Evolutionary conservation across 1,284 basidiomycete genomes (phyloP), one percentile per base, ranked within the genome.

Genomic region (Leccinum angustisporum): DNA sequence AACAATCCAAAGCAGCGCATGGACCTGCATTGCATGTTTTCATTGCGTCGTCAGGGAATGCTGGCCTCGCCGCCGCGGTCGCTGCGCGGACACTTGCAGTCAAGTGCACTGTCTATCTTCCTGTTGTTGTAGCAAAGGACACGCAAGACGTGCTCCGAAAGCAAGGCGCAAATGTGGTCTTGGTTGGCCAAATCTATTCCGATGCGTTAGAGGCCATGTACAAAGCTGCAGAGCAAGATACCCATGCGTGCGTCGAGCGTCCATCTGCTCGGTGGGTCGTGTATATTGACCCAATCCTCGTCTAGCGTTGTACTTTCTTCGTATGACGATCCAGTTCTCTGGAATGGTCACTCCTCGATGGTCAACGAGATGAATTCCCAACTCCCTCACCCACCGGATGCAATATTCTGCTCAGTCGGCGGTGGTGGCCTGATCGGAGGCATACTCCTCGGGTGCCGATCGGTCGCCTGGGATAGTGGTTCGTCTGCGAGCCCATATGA

Each of bases 281-380:
- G 21, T 52, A 51, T 25, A 54, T 43, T 31, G 40, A 59, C 52
- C n/a, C 10, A 34, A 57, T 57, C 36, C 11, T n/a, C 43, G 18
- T 38, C 34, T 61, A 91, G 88, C 1, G 78, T 90, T 10, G 76
- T 90, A 72, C 79, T 88, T 8, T 87, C 86, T 6, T 83, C 88
- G 5, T 91, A 90, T 63, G 87, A 92, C 52, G 78, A 91, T 67
- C 80, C 83, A 9, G 68, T 81, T 3, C 56, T 92, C 11, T 90
- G 90, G 88, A 81, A 86, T 70, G 91, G 90, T 1, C 88, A 92
- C 69, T 80, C 83, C 16, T 87, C 87, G 18, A 86, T 91, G 80
- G 76, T 92, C 30, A 68, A 77, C 14, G 90, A 92, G 69, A 84
- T 90, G 54, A 71, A 77, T 16, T 66, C 68, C 14, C 87, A 90